These are phyloP conservation scores for Alternaria arborescens DNA, from an alignment of 2,329 filamentous ascomycete species.

Conservation along the genomic window DNA sequence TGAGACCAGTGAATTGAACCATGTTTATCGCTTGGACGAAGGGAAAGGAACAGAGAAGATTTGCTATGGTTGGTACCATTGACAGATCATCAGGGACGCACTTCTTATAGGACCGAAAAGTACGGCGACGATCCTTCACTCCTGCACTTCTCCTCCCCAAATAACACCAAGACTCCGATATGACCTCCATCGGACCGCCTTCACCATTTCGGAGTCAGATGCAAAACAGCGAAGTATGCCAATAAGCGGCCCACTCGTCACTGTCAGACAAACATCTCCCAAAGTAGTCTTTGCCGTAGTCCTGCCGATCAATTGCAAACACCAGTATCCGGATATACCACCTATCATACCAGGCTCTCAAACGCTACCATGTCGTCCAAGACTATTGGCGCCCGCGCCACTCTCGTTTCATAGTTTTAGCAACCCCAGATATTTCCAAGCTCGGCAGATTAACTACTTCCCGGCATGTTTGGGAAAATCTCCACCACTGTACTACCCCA, in stretches of 20 bases:
- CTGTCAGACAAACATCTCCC: not conserved
- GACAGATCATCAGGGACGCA: not conserved
- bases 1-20: constrained; percentile 49
- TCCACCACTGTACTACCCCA: not conserved
- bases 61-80: not conserved
- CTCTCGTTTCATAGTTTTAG: not conserved
- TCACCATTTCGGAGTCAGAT: not conserved
- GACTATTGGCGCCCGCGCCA: not conserved
- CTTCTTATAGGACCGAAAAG: not conserved
- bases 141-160: not conserved
- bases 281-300: not conserved
- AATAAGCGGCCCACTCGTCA: not conserved
- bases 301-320: constrained; percentile 2
- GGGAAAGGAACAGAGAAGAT: not conserved
- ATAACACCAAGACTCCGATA: constrained; percentile 4
- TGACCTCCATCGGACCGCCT: not conserved
- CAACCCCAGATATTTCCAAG: not conserved
- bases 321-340: constrained; percentile 1
- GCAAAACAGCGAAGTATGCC: not conserved
- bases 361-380: not conserved
- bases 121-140: not conserved
- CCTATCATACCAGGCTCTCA: not conserved
- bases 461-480: not conserved
- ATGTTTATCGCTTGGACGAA: constrained; percentile 38
- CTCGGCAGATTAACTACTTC: not conserved